A percentile compares a stretch with the other conserved stretches of the same genome.
These are phyloP conservation scores for Leishmania aethiopica DNA, from an alignment of 208 protist genomes.

Conservation along the genomic window DNA sequence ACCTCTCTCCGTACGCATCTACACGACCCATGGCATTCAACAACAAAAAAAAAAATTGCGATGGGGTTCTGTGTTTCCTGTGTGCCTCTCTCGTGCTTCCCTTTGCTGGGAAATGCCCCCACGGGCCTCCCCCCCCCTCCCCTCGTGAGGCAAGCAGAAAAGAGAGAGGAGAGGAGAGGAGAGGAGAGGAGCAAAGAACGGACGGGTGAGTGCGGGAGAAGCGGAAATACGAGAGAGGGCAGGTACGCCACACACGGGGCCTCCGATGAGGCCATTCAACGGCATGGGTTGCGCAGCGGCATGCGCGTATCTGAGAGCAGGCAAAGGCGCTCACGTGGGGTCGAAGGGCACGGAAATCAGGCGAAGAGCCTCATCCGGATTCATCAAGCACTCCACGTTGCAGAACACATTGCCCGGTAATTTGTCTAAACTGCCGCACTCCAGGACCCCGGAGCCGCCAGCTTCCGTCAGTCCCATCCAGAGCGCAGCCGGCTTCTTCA, in stretches of 20 bases:
- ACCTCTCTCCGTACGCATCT: not conserved
- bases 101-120: too few species aligned
- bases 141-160: too few species aligned
- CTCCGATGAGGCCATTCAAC: not conserved
- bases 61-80: not conserved
- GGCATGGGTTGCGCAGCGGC: not conserved
- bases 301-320: too few species aligned
- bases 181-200: too few species aligned
- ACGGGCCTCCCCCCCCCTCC: not conserved
- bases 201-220: too few species aligned
- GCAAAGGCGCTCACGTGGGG: not conserved
- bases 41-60: not conserved
- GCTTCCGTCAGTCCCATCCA: not conserved
- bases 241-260: not conserved
- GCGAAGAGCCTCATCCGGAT: conserved; percentile 50
- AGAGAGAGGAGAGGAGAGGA: not conserved
- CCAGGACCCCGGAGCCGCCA: not conserved
- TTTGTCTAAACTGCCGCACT: not conserved
- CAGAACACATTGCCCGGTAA: conserved; percentile 18
- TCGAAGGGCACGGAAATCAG: conserved; percentile 13
- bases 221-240: not conserved
- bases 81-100: too few species aligned
- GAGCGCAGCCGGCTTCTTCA: not conserved
- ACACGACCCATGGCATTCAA: not conserved
- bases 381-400: conserved; percentile 63